phyloP scores from a whole-genome alignment of 257 asterid species.

The Ophiorrhiza pumila region DNA sequence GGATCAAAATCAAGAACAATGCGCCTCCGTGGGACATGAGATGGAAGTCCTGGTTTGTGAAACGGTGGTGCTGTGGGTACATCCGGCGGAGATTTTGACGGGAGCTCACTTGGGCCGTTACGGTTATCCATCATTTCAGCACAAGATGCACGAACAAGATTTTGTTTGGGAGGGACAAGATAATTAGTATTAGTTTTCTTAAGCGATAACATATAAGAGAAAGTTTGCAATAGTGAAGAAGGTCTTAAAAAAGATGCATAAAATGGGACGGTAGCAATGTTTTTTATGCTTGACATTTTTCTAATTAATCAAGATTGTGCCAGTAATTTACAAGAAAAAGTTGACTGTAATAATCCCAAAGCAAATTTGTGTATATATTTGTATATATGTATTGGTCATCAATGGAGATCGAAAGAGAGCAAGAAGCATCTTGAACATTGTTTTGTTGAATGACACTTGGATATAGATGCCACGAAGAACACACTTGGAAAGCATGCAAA shows the following conservation, averaged over 20 bases:
- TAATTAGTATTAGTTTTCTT: background rate
- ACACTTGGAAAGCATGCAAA: background rate
- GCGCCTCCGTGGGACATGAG: slow-evolving; percentile 42
- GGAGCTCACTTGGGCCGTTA: slow-evolving; percentile 24
- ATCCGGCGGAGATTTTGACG: slow-evolving; percentile 46
- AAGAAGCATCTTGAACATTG: background rate
- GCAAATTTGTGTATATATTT: background rate
- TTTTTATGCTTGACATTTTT: slow-evolving; percentile 31
- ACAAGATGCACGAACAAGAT: background rate
- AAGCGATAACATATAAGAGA: slow-evolving; percentile 1
- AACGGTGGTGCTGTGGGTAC: slow-evolving; percentile 36
- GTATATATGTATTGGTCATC: background rate
- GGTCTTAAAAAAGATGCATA: slow-evolving; percentile 6
- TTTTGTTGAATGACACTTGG: slow-evolving; percentile 4
- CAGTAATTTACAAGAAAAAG: no score
- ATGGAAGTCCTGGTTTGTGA: slow-evolving; percentile 27
- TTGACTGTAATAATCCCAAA: background rate
- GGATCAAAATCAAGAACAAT: slow-evolving; percentile 48
- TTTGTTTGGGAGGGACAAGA: background rate
- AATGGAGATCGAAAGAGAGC: background rate
- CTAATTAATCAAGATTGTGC: no score
- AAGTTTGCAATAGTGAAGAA: background rate
- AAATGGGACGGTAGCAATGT: slow-evolving; percentile 14
- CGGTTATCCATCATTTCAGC: slow-evolving; percentile 18
- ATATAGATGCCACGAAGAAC: background rate